Conservation (phyloP, 2,329 filamentous ascomycete species). For the Colletotrichum orchidophilum region DNA sequence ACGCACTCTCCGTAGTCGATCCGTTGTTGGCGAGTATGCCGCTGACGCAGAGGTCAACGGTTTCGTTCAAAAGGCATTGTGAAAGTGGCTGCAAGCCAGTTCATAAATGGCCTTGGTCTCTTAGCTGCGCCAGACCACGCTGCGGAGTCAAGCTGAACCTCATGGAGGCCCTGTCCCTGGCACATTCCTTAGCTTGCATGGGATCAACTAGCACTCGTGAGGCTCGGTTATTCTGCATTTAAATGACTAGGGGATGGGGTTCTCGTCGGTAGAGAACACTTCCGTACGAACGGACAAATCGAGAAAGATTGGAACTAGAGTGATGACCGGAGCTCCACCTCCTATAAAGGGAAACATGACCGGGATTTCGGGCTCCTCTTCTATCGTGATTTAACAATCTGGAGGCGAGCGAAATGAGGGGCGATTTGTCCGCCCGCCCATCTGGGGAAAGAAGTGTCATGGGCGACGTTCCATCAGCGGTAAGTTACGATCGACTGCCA, state of each 20-base stretch:
- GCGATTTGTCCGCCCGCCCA: background rate
- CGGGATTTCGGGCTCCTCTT: background rate
- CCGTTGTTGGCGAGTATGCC: background rate
- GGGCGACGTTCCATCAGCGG: background rate
- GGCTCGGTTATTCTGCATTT: background rate
- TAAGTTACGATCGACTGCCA: background rate
- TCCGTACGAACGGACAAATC: slow-evolving; percentile 8
- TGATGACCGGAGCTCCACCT: background rate
- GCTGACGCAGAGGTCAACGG: background rate
- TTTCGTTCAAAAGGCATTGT: background rate
- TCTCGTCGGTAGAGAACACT: slow-evolving; percentile 1
- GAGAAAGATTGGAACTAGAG: background rate
- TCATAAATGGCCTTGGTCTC: slow-evolving; percentile 17
- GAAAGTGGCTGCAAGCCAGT: slow-evolving; percentile 15
- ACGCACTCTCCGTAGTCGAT: background rate
- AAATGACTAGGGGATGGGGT: background rate
- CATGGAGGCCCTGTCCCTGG: slow-evolving; percentile 18
- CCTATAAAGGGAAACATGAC: background rate
- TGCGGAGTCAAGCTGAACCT: slow-evolving; percentile 5
- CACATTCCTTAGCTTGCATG: background rate
- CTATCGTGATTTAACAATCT: background rate
- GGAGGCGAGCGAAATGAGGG: slow-evolving; percentile 1
- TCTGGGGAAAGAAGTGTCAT: slow-evolving; percentile 7
- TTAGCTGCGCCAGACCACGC: background rate
- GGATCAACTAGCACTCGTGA: background rate